Evolutionary conservation across 2,329 filamentous ascomycete species (phyloP), one percentile per base, ranked within the genome.

Genomic region (Berkeleyomyces basicola): DNA sequence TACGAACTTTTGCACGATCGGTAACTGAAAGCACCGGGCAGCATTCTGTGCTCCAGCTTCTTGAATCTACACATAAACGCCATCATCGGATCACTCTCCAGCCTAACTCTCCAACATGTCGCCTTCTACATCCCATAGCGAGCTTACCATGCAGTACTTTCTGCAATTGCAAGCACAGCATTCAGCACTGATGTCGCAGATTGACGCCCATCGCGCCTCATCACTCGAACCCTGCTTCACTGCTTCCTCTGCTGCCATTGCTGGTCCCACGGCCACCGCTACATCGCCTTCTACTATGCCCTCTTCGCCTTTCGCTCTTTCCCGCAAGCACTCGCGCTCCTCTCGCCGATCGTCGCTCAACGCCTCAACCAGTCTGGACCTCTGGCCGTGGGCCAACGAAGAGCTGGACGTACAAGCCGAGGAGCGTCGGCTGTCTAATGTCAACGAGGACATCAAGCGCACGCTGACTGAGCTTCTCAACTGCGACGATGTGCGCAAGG

Each of bases 381-480:
- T 58, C 11, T 55, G 49, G 46, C 53, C 62, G 31, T 33, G 60
- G n/a, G 46, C 49, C 40, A 63, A 40, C 75, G 33, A 76, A 78
- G 40, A 69, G 74, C 31, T 43, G 2, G 77, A 80, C 49, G 49
- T 53, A 5, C 49, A 53, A 23, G 49, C 49, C 67, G 77, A 78
- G 68, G 79, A 82, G 69, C 75, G 78, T 66, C 78, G 76, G 65
- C 74, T 83, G 9, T 80, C 74, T 59, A 75, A 78, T 65, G 77
- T 83, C 70, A 82, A 82, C 70, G 80, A 83, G 71, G 77, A 78
- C 67, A 81, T 84, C 73, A 84, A 84, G 73, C 76, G 80, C 40
- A 78, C 80, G 1, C 69, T 84, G 67, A 84, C 81, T 4, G 81
- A 83, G 70, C 76, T 84, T 11, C 76, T 84, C 67, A 84, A 83